phyloP scores from a whole-genome alignment of 352 stramenopile species.

The Phytophthora pluvialis region DNA sequence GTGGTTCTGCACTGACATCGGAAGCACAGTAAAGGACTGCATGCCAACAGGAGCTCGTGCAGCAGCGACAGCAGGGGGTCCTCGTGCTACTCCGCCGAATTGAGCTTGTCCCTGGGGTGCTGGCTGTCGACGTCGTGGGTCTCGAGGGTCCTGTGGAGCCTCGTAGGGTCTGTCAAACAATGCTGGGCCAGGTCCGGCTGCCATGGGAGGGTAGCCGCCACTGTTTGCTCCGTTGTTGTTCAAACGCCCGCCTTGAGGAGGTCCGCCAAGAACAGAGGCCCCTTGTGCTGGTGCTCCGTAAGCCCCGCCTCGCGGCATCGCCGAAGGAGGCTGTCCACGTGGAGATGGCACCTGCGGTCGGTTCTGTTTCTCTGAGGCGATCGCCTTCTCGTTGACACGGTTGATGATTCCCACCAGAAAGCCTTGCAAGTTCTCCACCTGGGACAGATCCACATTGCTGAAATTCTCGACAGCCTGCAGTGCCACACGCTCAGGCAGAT shows the following conservation, averaged over 20 bases:
- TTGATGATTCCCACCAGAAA: constrained; percentile 90
- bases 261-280: constrained; percentile 41
- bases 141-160: constrained; percentile 24
- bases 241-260: constrained; percentile 36
- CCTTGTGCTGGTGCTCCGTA: constrained; percentile 23
- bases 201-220: constrained; percentile 24
- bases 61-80: constrained; percentile 4
- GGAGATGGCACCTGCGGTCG: constrained; percentile 37
- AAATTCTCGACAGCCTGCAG: constrained; percentile 80
- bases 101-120: constrained; percentile 25
- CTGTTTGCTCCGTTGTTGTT: constrained; percentile 25
- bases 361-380: constrained; percentile 46
- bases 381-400: constrained; percentile 72
- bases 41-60: constrained; percentile 35
- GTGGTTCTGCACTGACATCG: constrained; percentile 72
- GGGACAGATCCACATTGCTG: constrained; percentile 73
- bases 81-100: constrained; percentile 25
- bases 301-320: constrained; percentile 13
- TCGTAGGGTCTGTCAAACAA: constrained; percentile 47
- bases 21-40: constrained; percentile 45
- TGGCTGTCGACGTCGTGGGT: constrained; percentile 37
- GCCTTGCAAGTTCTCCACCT: constrained; percentile 78
- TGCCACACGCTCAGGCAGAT: constrained; percentile 70
- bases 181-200: constrained; percentile 22
- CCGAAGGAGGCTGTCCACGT: constrained; percentile 21